These are phyloP conservation scores for Botryococcus braunii DNA, from an alignment of 163 green algal genomes.

Conservation along the genomic window DNA sequence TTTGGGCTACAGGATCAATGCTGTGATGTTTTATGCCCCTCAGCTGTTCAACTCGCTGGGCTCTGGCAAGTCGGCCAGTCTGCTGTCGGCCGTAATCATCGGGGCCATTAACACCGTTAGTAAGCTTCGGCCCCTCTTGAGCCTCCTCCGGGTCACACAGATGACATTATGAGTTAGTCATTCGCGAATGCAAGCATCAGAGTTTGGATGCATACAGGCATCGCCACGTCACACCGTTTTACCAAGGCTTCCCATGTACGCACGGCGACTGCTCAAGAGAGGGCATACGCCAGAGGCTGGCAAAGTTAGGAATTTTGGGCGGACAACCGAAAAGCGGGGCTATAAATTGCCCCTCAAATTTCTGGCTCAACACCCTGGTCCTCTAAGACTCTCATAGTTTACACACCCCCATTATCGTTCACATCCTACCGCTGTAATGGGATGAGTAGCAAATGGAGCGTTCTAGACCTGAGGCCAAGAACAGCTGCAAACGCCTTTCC, in stretches of 20 bases:
- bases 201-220: not conserved
- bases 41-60: slow-evolving; percentile 57
- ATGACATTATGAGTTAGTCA: not conserved
- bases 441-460: too few species aligned
- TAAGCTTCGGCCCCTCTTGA: slow-evolving; percentile 1
- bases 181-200: not conserved
- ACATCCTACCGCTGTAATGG: too few species aligned
- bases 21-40: slow-evolving; percentile 66
- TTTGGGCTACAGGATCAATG: slow-evolving; percentile 37
- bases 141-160: not conserved
- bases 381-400: too few species aligned
- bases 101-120: too few species aligned
- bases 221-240: not conserved
- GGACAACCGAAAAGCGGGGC: too few species aligned
- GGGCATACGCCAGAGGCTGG: too few species aligned
- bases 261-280: not conserved
- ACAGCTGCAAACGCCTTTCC: too few species aligned
- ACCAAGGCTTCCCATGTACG: not conserved
- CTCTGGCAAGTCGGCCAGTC: slow-evolving; percentile 23
- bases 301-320: too few species aligned
- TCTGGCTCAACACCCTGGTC: too few species aligned
- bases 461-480: too few species aligned
- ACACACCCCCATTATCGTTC: too few species aligned
- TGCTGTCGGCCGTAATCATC: slow-evolving; percentile 61
- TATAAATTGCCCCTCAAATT: too few species aligned